Evolutionary conservation across 176 grass and related monocot genomes (phyloP).

Genomic region (Juncus effusus): DNA sequence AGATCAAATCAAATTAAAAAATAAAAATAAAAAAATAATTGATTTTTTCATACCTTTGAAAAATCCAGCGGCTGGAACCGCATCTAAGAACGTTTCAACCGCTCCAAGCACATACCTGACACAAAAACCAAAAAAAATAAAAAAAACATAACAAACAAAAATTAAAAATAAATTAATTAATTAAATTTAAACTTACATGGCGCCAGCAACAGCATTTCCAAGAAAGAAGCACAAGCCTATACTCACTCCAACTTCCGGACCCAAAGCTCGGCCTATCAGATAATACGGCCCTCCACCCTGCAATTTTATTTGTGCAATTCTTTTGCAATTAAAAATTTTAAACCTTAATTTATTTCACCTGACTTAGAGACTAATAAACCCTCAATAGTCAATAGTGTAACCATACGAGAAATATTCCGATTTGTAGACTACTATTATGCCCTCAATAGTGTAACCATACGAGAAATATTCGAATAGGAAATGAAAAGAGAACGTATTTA

Average conservation of each 20-base stretch:
- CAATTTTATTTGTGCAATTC: conserved; percentile 1
- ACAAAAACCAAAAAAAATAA: conserved; percentile 17
- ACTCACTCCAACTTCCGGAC: conserved; percentile 99
- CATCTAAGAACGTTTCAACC: conserved; percentile 97
- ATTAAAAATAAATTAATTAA: not conserved
- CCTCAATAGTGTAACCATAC: not conserved
- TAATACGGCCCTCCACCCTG: conserved; percentile 99
- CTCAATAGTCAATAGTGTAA: too few species aligned
- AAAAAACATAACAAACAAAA: not conserved
- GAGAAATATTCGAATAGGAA: too few species aligned
- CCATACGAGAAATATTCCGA: not conserved
- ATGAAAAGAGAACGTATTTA: too few species aligned
- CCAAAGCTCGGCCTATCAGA: conserved; percentile 94
- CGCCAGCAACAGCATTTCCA: conserved; percentile 95
- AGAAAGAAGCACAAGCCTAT: conserved; percentile 99
- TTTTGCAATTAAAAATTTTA: too few species aligned
- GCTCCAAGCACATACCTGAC: conserved; percentile 99
- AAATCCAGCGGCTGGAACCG: conserved; percentile 86
- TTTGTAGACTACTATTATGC: not conserved
- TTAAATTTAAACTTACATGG: conserved; percentile 61
- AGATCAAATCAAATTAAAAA: not conserved
- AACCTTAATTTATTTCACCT: too few species aligned
- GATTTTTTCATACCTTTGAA: conserved; percentile 56
- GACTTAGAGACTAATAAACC: too few species aligned
- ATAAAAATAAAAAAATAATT: not conserved